Evolutionary conservation across 306 rosid species (phyloP).

Genomic region (Sophora flavescens): DNA sequence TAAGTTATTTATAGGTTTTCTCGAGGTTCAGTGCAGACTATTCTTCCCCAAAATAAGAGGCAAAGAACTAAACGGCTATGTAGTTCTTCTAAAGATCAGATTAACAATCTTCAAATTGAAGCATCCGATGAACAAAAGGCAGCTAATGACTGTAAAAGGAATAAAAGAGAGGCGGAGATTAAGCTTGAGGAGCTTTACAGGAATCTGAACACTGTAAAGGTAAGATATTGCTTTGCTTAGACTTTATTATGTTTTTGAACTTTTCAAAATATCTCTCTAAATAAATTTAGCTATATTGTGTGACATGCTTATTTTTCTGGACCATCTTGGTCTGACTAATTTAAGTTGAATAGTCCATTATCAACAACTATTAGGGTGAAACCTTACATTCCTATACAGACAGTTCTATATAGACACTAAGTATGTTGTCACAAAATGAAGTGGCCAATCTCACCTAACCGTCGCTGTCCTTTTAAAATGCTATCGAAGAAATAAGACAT

Average conservation of each 20-base stretch:
- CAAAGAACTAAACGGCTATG: constrained; percentile 69
- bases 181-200: constrained; percentile 61
- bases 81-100: constrained; percentile 71
- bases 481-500: neutral
- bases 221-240: constrained; percentile 28
- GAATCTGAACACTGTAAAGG: constrained; percentile 63
- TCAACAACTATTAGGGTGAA: neutral
- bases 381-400: neutral
- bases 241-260: neutral
- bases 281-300: neutral
- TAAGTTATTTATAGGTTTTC: constrained; percentile 69
- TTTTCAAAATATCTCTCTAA: neutral
- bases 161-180: constrained; percentile 70
- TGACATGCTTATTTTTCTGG: neutral
- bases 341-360: neutral
- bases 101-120: constrained; percentile 51
- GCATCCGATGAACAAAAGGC: constrained; percentile 52
- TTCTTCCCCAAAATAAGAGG: constrained; percentile 62
- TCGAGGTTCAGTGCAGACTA: constrained; percentile 78
- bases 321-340: constrained; percentile 10
- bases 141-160: constrained; percentile 51
- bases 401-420: neutral
- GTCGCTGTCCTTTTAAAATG: neutral
- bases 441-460: neutral
- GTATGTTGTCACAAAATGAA: neutral